These are phyloP conservation scores for Ilex asprella DNA, from an alignment of 257 asterid genomes.

Conservation along the genomic window DNA sequence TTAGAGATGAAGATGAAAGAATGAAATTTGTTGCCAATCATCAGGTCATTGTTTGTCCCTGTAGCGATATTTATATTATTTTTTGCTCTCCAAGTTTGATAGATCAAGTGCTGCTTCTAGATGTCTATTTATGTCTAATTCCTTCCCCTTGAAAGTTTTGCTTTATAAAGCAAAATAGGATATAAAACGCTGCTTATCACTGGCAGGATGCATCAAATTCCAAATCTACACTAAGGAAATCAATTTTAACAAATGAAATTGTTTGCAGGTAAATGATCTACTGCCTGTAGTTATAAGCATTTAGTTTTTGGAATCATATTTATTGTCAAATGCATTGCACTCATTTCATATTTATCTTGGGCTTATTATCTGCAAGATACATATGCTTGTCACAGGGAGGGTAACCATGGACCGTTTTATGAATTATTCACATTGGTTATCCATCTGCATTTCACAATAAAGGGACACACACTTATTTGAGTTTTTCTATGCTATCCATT, in stretches of 20 bases:
- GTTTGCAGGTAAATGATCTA: constrained; percentile 29
- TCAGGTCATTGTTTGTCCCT: constrained; percentile 36
- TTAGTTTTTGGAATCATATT: not conserved
- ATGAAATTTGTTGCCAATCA: constrained; percentile 25
- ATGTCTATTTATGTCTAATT: not conserved
- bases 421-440: too few relatives aligned
- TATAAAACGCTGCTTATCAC: constrained; percentile 13
- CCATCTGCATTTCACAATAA: too few relatives aligned
- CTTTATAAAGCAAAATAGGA: constrained; percentile 8
- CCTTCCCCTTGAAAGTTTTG: not conserved
- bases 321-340: constrained; percentile 4
- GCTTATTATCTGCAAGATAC: constrained; percentile 6
- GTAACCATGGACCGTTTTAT: too few relatives aligned
- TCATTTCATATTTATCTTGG: constrained; percentile 8
- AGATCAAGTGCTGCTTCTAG: constrained; percentile 13
- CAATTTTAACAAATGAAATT: constrained; percentile 24
- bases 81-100: not conserved
- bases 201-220: constrained; percentile 38
- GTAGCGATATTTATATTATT: not conserved
- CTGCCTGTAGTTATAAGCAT: not conserved
- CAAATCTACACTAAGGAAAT: constrained; percentile 16
- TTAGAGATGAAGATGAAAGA: constrained; percentile 56
- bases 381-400: not conserved
- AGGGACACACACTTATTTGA: too few relatives aligned
- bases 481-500: too few relatives aligned